These are phyloP conservation scores for Termitomyces sp. DNA, from an alignment of 768 basidiomycete genomes.

Conservation along the genomic window DNA sequence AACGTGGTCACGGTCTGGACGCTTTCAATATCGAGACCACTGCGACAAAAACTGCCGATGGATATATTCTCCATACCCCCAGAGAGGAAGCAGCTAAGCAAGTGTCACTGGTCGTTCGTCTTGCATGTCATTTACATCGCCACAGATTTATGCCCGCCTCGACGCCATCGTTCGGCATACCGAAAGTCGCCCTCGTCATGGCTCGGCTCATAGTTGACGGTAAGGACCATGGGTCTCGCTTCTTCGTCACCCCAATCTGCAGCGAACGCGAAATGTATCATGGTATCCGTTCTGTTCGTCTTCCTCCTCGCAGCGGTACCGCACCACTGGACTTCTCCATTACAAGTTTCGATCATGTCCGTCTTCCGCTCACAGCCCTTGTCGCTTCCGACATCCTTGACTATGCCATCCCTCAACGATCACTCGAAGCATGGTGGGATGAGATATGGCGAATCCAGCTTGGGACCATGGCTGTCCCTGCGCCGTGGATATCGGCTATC, in stretches of 20 bases:
- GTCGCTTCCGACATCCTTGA: conserved; percentile 43
- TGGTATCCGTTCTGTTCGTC: conserved; percentile 47
- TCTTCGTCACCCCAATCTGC: conserved; percentile 56
- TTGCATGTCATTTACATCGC: conserved; percentile 7
- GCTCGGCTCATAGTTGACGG: conserved; percentile 50
- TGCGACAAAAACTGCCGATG: conserved; percentile 45
- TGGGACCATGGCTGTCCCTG: conserved; percentile 50
- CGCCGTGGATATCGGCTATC: conserved; percentile 48
- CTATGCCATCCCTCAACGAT: conserved; percentile 34
- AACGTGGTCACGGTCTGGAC: conserved; percentile 60
- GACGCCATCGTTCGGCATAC: conserved; percentile 48
- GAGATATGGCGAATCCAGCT: conserved; percentile 53
- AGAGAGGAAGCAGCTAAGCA: conserved; percentile 59
- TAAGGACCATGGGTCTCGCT: conserved; percentile 47
- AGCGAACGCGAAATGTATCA: conserved; percentile 49
- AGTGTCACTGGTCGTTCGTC: conserved; percentile 16
- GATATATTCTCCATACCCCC: conserved; percentile 55
- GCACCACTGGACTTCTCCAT: conserved; percentile 55
- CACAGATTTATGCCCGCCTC: conserved; percentile 59
- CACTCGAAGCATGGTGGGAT: conserved; percentile 51
- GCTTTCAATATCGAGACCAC: conserved; percentile 62
- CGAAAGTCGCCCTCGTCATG: conserved; percentile 56
- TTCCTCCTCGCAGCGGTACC: conserved; percentile 51
- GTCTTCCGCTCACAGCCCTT: conserved; percentile 46
- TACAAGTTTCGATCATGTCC: conserved; percentile 53